These are phyloP conservation scores for Choanephora cucurbitarum DNA, from an alignment of 371 early-diverging fungal species.

Conservation along the genomic window DNA sequence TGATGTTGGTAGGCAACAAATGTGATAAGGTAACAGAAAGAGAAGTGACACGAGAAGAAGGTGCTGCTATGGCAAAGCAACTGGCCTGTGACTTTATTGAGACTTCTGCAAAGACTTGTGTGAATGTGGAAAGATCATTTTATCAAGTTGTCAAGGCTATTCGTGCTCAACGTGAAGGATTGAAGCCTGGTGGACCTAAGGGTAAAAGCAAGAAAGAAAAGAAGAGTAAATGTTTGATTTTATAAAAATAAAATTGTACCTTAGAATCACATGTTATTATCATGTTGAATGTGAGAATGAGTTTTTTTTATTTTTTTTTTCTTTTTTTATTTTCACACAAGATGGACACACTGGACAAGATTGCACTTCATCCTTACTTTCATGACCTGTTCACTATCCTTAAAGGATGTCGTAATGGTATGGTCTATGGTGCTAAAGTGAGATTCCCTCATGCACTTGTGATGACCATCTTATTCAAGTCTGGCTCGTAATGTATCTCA, in stretches of 20 bases:
- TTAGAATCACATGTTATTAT: no score
- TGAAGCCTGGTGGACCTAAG: constrained; percentile 26
- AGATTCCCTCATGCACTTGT: constrained; percentile 97
- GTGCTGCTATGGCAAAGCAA: constrained; percentile 67
- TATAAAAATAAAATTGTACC: constrained; percentile 20
- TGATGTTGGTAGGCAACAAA: constrained; percentile 93
- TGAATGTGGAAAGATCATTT: constrained; percentile 76
- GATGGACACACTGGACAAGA: constrained; percentile 52
- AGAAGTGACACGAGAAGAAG: constrained; percentile 78
- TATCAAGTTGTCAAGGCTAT: constrained; percentile 62
- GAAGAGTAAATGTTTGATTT: constrained; percentile 39
- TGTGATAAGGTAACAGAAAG: constrained; percentile 78
- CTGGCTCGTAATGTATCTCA: constrained; percentile 73
- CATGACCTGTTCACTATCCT: constrained; percentile 85
- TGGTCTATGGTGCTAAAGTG: constrained; percentile 96
- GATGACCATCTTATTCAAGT: constrained; percentile 94
- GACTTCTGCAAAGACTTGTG: constrained; percentile 81
- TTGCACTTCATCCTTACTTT: constrained; percentile 70
- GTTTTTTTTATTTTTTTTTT: neutral
- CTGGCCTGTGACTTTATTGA: constrained; percentile 76
- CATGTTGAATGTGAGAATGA: no score
- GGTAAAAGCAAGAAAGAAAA: constrained; percentile 39
- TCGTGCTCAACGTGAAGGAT: constrained; percentile 48
- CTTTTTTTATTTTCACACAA: neutral
- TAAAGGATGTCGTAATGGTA: constrained; percentile 95